Evolutionary conservation across 768 basidiomycete genomes (phyloP).

Genomic region (Harrya chromipes): DNA sequence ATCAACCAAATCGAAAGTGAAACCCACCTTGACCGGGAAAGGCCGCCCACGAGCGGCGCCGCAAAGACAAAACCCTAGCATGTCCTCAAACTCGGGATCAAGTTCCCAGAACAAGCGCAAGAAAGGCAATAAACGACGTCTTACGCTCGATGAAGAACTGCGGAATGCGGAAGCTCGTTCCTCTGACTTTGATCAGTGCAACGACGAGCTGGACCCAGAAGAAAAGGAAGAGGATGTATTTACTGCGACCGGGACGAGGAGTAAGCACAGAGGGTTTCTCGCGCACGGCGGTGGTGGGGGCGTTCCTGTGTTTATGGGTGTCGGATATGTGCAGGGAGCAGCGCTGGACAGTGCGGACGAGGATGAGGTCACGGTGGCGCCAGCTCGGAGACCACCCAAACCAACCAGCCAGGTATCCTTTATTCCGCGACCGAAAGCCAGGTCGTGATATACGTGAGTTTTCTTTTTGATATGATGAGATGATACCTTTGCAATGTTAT

Average conservation of each 20-base stretch:
- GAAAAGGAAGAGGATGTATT: conserved; percentile 43
- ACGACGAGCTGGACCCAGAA: conserved; percentile 39
- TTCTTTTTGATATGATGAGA: neutral
- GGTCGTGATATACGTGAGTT: conserved; percentile 12
- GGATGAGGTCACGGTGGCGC: neutral
- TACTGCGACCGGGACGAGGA: conserved; percentile 52
- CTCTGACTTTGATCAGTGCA: conserved; percentile 31
- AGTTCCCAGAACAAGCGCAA: conserved; percentile 18
- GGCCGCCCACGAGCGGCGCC: conserved; percentile 13
- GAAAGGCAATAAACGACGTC: conserved; percentile 33
- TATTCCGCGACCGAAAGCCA: conserved; percentile 25
- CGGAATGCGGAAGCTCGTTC: conserved; percentile 41
- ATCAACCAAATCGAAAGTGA: conserved; percentile 13
- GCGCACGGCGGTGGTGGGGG: conserved; percentile 77
- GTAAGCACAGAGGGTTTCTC: conserved; percentile 57
- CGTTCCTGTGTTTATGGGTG: conserved; percentile 65
- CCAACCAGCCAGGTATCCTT: conserved; percentile 15
- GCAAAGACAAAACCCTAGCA: neutral
- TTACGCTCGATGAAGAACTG: conserved; percentile 69
- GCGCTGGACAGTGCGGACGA: conserved; percentile 28
- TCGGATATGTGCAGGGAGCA: conserved; percentile 61
- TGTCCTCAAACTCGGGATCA: conserved; percentile 11
- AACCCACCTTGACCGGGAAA: conserved; percentile 15
- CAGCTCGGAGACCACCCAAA: conserved; percentile 5
- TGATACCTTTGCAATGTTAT: conserved; percentile 6